phyloP scores from a whole-genome alignment of 805 yeast species.

The Schizosaccharomyces osmophilus region DNA sequence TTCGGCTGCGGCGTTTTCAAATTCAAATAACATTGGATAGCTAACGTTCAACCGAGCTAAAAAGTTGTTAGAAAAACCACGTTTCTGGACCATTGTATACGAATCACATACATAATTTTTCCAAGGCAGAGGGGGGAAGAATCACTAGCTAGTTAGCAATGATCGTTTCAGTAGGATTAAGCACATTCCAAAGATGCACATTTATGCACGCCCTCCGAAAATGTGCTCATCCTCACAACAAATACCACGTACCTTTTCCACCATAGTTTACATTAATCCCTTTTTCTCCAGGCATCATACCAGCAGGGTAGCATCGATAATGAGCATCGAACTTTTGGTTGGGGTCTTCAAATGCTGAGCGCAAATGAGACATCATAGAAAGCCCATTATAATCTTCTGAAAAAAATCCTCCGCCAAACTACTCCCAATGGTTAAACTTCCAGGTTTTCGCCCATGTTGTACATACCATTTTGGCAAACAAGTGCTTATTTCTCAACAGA shows the following conservation, averaged over 20 bases:
- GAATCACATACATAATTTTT: slow-evolving; percentile 26
- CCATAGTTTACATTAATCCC: slow-evolving; percentile 62
- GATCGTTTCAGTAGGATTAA: neutral
- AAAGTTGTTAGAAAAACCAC: neutral
- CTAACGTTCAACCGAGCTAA: slow-evolving; percentile 61
- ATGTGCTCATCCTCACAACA: neutral
- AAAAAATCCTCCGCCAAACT: slow-evolving; percentile 1
- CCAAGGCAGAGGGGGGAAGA: slow-evolving; percentile 77
- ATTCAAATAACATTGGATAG: slow-evolving; percentile 84
- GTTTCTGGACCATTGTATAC: neutral
- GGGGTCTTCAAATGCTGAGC: neutral
- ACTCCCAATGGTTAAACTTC: neutral
- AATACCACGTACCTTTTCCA: slow-evolving; percentile 29
- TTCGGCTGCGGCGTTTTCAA: slow-evolving; percentile 38
- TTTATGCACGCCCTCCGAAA: neutral
- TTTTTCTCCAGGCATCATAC: slow-evolving; percentile 60
- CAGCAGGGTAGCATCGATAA: slow-evolving; percentile 77
- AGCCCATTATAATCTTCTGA: neutral
- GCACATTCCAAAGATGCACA: neutral
- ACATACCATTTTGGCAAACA: too few relatives aligned
- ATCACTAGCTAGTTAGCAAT: slow-evolving; percentile 23
- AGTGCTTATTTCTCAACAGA: too few relatives aligned
- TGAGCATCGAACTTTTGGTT: slow-evolving; percentile 44
- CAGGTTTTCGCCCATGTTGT: too few relatives aligned
- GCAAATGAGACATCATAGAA: slow-evolving; percentile 1